Evolutionary conservation across 257 asterid genomes (phyloP).

Genomic region (Solanum tacnaense): DNA sequence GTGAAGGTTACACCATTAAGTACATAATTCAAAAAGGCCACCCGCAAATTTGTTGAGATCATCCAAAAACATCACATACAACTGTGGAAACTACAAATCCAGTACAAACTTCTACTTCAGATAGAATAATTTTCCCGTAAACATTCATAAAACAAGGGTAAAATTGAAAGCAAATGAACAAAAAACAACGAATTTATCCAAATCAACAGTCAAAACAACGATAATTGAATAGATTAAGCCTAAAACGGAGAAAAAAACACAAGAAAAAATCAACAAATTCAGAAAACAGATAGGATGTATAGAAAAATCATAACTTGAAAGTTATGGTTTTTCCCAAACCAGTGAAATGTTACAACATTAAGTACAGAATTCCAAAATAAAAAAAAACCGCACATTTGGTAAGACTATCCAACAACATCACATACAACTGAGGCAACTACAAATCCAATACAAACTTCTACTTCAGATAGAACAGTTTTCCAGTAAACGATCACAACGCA

Average conservation of each 20-base stretch:
- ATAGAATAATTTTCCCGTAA: background rate
- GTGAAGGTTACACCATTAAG: background rate
- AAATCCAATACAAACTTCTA: background rate
- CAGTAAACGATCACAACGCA: background rate
- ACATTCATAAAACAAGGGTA: background rate
- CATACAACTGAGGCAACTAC: background rate
- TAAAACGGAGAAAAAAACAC: background rate
- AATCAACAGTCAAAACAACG: background rate
- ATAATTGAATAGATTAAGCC: background rate
- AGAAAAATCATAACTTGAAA: background rate
- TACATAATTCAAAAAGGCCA: background rate
- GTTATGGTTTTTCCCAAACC: background rate
- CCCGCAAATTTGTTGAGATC: background rate
- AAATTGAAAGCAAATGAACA: background rate
- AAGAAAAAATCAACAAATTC: background rate
- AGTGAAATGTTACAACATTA: background rate
- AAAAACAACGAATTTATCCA: background rate
- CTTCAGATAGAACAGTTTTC: background rate
- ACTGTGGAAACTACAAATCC: background rate
- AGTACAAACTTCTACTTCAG: background rate
- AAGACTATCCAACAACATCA: background rate
- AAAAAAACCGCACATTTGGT: background rate
- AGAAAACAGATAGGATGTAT: background rate
- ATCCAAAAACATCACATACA: background rate
- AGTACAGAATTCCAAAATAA: background rate